Evolutionary conservation across 2,329 filamentous ascomycete genomes (phyloP).

Genomic region (Epicoccum nigrum): DNA sequence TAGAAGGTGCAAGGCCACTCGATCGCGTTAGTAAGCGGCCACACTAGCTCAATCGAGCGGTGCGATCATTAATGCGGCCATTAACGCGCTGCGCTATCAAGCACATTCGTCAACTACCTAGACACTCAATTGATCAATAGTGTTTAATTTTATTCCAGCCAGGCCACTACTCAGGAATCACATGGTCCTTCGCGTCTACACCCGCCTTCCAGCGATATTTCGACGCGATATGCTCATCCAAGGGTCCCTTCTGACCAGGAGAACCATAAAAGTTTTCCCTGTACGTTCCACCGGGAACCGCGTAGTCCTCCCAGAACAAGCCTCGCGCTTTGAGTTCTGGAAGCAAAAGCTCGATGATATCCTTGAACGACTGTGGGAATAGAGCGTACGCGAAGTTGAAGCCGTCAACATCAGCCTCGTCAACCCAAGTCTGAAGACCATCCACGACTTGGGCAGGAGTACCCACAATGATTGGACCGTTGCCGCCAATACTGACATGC

Average conservation of each 20-base stretch:
- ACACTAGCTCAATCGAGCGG: no score
- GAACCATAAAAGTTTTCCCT: conserved; percentile 68
- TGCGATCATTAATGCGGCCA: no score
- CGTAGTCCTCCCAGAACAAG: conserved; percentile 61
- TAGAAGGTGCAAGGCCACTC: no score
- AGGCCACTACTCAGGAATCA: conserved; percentile 29
- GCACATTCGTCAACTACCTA: no score
- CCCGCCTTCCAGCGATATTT: conserved; percentile 53
- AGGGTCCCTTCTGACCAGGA: conserved; percentile 59
- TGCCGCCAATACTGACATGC: conserved; percentile 70
- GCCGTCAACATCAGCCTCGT: conserved; percentile 73
- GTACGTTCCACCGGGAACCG: conserved; percentile 64
- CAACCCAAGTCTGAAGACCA: conserved; percentile 69
- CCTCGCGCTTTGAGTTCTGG: conserved; percentile 69
- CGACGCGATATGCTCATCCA: conserved; percentile 60
- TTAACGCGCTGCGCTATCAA: no score
- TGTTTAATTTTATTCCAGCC: no score
- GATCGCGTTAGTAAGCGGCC: no score
- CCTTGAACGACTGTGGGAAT: conserved; percentile 70
- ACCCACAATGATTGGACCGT: conserved; percentile 69
- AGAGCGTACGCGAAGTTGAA: conserved; percentile 76
- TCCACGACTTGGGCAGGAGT: conserved; percentile 70
- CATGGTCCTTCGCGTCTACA: conserved; percentile 39
- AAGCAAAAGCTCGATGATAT: conserved; percentile 68
- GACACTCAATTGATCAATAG: no score